Evolutionary conservation across 805 yeast genomes (phyloP).

Genomic region (Starmerella kuoi): DNA sequence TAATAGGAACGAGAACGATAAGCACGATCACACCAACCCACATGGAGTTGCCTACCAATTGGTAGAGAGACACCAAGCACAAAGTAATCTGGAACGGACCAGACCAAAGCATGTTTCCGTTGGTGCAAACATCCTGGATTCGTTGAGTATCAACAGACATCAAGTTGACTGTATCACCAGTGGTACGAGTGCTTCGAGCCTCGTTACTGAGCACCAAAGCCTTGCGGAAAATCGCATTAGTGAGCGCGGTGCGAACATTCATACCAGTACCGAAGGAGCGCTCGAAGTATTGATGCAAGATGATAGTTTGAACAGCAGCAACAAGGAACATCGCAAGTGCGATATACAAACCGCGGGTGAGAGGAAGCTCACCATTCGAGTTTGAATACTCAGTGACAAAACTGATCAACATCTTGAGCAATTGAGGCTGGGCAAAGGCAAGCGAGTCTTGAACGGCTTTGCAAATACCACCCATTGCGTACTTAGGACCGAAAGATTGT

Average conservation of each 20-base stretch:
- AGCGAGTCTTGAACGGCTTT: constrained; percentile 65
- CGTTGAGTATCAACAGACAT: constrained; percentile 92
- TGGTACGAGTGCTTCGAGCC: constrained; percentile 51
- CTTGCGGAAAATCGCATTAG: constrained; percentile 58
- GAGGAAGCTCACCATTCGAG: constrained; percentile 26
- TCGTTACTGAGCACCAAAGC: constrained; percentile 56
- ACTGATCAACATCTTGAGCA: constrained; percentile 52
- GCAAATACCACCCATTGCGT: constrained; percentile 56
- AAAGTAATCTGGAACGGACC: constrained; percentile 80
- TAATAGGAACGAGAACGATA: constrained; percentile 66
- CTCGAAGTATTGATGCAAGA: constrained; percentile 56
- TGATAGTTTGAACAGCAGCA: constrained; percentile 47
- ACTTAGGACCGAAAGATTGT: constrained; percentile 65
- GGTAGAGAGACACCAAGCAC: constrained; percentile 62
- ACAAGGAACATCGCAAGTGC: constrained; percentile 52
- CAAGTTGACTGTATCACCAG: constrained; percentile 88
- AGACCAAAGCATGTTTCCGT: constrained; percentile 74
- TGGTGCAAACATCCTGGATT: constrained; percentile 68
- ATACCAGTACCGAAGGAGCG: constrained; percentile 45
- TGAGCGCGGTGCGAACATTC: constrained; percentile 46
- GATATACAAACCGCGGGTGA: constrained; percentile 49
- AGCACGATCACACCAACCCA: constrained; percentile 81
- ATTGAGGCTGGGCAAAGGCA: constrained; percentile 79
- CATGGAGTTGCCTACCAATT: constrained; percentile 75
- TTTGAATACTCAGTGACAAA: constrained; percentile 40